Conservation (phyloP, 768 basidiomycete species). For the Coprinopsis cinerea region DNA sequence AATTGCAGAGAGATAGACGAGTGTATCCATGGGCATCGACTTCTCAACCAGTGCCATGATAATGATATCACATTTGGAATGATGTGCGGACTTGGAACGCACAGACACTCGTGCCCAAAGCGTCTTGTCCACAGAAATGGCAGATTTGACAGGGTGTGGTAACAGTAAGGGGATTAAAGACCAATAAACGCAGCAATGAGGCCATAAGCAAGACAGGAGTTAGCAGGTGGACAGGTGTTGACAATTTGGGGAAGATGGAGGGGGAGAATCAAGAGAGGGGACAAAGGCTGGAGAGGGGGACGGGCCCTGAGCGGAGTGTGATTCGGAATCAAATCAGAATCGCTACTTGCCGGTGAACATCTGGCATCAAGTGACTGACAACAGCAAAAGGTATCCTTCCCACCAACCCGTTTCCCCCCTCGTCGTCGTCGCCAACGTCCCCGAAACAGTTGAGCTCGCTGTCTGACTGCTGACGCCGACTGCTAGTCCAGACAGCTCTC, state of each 20-base stretch:
- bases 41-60: neutral
- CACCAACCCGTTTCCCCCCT: constrained; percentile 16
- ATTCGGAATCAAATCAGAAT: no score
- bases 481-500: neutral
- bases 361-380: constrained; percentile 21
- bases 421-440: constrained; percentile 9
- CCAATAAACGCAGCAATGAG: neutral
- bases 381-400: constrained; percentile 15
- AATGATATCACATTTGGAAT: neutral
- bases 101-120: neutral
- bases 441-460: neutral
- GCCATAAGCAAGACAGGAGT: no score
- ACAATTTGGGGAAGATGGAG: no score
- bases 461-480: neutral
- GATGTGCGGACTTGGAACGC: neutral
- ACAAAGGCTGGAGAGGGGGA: no score
- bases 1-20: no score
- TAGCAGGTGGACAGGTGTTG: no score
- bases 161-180: neutral
- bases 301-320: no score
- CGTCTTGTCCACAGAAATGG: neutral
- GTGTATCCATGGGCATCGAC: neutral
- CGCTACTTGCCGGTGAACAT: no score
- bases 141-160: neutral
- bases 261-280: no score